Percentiles rank a stretch among this genome's conserved stretches.
phyloP scores from a whole-genome alignment of 169 alveolate species.

The Plasmodium inui region DNA sequence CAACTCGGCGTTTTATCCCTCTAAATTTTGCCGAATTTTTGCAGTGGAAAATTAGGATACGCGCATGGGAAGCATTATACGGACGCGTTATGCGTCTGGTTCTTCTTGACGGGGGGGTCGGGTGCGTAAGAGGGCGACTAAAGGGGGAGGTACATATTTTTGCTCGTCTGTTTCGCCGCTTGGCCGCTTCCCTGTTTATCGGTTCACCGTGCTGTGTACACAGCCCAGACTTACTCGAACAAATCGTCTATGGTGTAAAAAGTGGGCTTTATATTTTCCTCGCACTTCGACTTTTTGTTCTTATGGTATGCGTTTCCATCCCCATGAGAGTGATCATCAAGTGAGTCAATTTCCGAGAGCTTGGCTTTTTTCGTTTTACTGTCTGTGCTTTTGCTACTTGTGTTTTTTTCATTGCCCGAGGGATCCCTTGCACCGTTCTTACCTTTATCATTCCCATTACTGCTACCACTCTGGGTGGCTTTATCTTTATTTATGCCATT shows the following conservation, averaged over 20 bases:
- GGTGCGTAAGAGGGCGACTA: not conserved
- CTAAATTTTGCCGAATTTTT: not conserved
- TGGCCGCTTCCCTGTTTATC: not conserved
- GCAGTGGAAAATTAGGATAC: not conserved
- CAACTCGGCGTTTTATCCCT: not conserved
- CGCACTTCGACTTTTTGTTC: conserved; percentile 27
- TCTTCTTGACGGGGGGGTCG: not conserved
- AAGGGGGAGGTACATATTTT: not conserved
- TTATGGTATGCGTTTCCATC: conserved; percentile 7
- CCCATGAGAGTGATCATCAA: not conserved
- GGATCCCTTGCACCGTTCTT: not conserved
- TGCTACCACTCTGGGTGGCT: not conserved
- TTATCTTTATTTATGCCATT: not conserved
- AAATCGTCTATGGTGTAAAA: conserved; percentile 45
- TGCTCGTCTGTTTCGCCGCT: not conserved
- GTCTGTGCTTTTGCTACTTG: not conserved
- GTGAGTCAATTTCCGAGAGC: conserved; percentile 17
- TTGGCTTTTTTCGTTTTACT: conserved; percentile 11
- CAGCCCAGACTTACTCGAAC: not conserved
- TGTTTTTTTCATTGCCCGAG: not conserved
- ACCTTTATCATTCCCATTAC: not conserved
- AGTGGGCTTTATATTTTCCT: not conserved
- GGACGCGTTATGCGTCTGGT: not conserved
- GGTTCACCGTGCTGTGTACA: not conserved
- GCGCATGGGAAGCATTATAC: not conserved